Percentiles rank a stretch among this genome's conserved stretches.
phyloP scores from a whole-genome alignment of 2,329 filamentous ascomycete genomes.

The Pseudovirgaria hyperparasitica region DNA sequence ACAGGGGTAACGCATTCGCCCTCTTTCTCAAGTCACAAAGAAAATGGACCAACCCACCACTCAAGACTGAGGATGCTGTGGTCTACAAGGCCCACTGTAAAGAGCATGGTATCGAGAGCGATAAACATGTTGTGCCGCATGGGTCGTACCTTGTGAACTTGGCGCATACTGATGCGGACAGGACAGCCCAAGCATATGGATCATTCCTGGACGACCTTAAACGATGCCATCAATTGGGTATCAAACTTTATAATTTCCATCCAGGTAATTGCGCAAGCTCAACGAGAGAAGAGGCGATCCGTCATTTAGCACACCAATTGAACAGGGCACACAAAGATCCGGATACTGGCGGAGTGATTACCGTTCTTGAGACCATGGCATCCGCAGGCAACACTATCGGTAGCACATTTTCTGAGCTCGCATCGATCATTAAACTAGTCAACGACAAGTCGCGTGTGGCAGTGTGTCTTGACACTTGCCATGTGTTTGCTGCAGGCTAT shows the following conservation, averaged over 20 bases:
- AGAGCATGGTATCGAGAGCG: slow-evolving; percentile 57
- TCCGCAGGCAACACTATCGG: slow-evolving; percentile 76
- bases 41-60: slow-evolving; percentile 78
- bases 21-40: slow-evolving; percentile 93
- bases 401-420: slow-evolving; percentile 71
- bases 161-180: slow-evolving; percentile 66
- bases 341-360: slow-evolving; percentile 57
- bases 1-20: slow-evolving; percentile 76
- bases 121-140: slow-evolving; percentile 71
- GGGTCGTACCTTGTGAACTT: slow-evolving; percentile 96
- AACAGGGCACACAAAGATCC: slow-evolving; percentile 65
- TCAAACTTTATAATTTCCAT: slow-evolving; percentile 95
- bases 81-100: slow-evolving; percentile 59
- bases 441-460: slow-evolving; percentile 75
- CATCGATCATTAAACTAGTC: slow-evolving; percentile 68
- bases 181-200: slow-evolving; percentile 73
- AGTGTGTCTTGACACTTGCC: slow-evolving; percentile 94
- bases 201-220: slow-evolving; percentile 79
- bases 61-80: slow-evolving; percentile 53
- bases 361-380: slow-evolving; percentile 92
- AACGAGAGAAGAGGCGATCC: slow-evolving; percentile 55
- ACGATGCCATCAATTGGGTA: slow-evolving; percentile 75
- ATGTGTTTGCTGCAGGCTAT: slow-evolving; percentile 88
- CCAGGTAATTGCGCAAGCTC: slow-evolving; percentile 67
- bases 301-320: slow-evolving; percentile 66